Conservation (phyloP, 1,284 basidiomycete species). For the Tilletia indica region DNA sequence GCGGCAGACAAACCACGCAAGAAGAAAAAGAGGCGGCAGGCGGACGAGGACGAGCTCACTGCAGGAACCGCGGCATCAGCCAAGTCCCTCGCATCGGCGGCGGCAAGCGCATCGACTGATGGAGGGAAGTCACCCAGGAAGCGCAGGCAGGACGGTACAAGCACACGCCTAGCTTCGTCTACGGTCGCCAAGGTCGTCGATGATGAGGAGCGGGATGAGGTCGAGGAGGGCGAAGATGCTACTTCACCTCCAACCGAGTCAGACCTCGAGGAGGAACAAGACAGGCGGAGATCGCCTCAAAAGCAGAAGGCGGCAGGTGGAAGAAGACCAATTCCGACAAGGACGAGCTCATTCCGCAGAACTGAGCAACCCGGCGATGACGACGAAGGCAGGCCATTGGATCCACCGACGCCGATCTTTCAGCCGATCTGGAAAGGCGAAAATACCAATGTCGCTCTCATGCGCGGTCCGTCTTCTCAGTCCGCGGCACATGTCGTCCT, state of each 20-base stretch:
- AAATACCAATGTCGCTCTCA: not conserved
- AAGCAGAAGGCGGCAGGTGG: not conserved
- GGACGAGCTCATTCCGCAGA: no score
- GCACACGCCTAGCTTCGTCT: not conserved
- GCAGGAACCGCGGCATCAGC: not conserved
- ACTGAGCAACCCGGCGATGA: not conserved
- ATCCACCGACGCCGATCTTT: not conserved
- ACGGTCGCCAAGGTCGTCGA: not conserved
- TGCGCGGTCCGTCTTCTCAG: no score
- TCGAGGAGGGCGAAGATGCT: not conserved
- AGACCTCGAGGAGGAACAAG: not conserved
- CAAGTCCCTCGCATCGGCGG: no score
- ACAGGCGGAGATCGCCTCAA: no score
- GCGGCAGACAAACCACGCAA: not conserved
- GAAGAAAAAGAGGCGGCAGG: not conserved
- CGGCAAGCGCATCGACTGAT: no score
- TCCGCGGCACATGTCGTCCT: not conserved
- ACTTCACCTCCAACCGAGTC: not conserved
- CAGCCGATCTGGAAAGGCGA: conserved; percentile 14
- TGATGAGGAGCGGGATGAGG: no score
- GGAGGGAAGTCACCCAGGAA: no score
- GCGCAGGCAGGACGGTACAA: not conserved
- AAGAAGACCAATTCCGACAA: not conserved
- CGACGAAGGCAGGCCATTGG: not conserved
- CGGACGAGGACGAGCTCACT: not conserved